Base-by-base conservation (phyloP, 1,284 basidiomycete genomes). In the Trichosporon sp. region DNA sequence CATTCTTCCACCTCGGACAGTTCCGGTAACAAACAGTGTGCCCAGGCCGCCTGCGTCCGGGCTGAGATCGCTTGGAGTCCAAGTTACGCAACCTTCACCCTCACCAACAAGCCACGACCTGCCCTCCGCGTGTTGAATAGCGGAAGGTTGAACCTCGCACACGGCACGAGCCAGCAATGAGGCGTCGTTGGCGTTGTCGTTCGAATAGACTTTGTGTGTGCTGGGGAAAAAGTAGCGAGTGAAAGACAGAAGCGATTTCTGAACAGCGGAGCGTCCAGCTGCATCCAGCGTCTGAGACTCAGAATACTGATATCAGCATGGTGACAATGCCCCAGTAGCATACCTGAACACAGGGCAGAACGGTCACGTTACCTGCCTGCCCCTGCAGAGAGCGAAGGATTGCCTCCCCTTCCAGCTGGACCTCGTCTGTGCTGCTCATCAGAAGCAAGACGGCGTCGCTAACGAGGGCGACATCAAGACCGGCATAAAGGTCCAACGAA, bases 141-240 rank as follows among this genome's bases (percentile, higher is more conserved):
- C 70, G 21, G 75, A 83, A 0, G 93, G 93, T 64, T 88, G 88
- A 4, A 92, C 91, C 77, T 96, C 93, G 65, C 91, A 90, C 6
- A 97, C 77, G 1, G 89, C 85, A 31, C 95, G 86, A 65, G 92
- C 76, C 13, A 92, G 87, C 68, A 89, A 89, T 27, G 93, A 80
- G 12, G 89, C 82, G 77, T 95, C 92, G 56, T 90, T 86, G 53
- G 86, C 78, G 0, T 85, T 85, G 65, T 83, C 82, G 21, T 77
- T 70, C 0, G 77, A 80, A 75, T 86, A 83, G 3, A 87, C 79
- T 75, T 86, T 87, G 42, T 86, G 85, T 73, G 94, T 90, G n/a
- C 87, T 87, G 0, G 96, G 96, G 69, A 93, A 92, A 82, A 99
- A 99, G 83, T 99, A 98, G 73, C 90, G 89, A 67, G 95, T 89